A percentile compares a stretch with the other conserved stretches of the same genome.
Evolutionary conservation across 768 basidiomycete species (phyloP).

Genomic region (Pleurotus ostreatus): DNA sequence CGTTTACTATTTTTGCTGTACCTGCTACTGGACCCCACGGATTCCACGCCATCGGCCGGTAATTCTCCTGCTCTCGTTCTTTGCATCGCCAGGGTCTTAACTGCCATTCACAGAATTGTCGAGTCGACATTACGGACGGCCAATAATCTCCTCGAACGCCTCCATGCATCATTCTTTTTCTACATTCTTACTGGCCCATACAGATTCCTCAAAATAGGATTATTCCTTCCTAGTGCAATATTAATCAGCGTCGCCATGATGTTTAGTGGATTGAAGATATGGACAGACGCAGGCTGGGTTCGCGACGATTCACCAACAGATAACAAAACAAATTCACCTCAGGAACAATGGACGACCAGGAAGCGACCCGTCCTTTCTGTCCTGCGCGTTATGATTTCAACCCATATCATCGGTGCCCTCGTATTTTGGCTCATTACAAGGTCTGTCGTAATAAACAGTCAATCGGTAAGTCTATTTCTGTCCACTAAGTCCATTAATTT

Average conservation of each 20-base stretch:
- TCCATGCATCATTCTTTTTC: conserved; percentile 98
- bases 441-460: conserved; percentile 37
- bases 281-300: conserved; percentile 66
- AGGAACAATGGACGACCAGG: conserved; percentile 39
- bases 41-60: conserved; percentile 91
- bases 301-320: conserved; percentile 15
- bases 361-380: conserved; percentile 51
- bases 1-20: conserved; percentile 84
- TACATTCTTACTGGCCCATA: conserved; percentile 67
- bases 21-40: conserved; percentile 93
- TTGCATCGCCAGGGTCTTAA: conserved; percentile 1
- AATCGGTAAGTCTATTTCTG: conserved; percentile 29
- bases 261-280: conserved; percentile 71
- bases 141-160: conserved; percentile 92
- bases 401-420: conserved; percentile 51
- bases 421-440: conserved; percentile 47
- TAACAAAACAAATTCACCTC: conserved; percentile 10
- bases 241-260: conserved; percentile 83
- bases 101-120: conserved; percentile 47
- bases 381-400: conserved; percentile 48
- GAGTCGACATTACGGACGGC: conserved; percentile 88
- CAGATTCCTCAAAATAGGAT: conserved; percentile 85
- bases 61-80: conserved; percentile 17
- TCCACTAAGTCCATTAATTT: not conserved
- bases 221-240: conserved; percentile 84